phyloP scores from a whole-genome alignment of 139 green algal genomes.

The Auxenochlorella protothecoides region DNA sequence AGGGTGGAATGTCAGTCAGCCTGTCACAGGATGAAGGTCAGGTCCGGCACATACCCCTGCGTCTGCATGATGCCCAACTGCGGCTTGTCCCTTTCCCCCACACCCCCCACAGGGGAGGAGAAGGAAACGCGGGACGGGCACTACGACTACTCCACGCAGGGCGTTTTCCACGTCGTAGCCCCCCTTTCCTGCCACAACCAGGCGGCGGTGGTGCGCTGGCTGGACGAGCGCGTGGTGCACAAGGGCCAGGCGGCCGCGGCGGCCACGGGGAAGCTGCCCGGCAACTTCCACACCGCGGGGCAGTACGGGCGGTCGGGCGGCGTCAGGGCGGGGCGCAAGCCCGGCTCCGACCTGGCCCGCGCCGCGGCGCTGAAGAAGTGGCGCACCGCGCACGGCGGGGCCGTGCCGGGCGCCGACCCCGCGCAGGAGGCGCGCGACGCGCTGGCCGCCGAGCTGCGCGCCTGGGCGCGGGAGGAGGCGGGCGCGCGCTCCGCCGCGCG shows the following conservation, averaged over 20 bases:
- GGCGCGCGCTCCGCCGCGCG: not conserved
- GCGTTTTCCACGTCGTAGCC: constrained; percentile 10
- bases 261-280: not conserved
- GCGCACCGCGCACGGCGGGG: not conserved
- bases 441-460: constrained; percentile 12
- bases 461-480: constrained; percentile 2
- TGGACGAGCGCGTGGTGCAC: constrained; percentile 7
- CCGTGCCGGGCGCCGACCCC: not conserved
- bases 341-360: not conserved
- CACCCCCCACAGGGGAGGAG: constrained; percentile 21
- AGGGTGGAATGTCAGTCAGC: too few relatives aligned
- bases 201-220: constrained; percentile 5
- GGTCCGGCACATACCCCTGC: too few relatives aligned
- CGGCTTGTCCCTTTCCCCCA: not conserved
- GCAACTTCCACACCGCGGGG: not conserved
- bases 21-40: not conserved
- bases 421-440: constrained; percentile 13
- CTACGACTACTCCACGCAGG: constrained; percentile 33
- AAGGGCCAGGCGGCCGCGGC: not conserved
- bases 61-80: too few relatives aligned
- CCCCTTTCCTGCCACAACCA: constrained; percentile 16
- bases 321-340: not conserved
- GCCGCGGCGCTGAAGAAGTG: not conserved
- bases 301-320: not conserved
- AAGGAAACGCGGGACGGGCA: constrained; percentile 43